phyloP scores from a whole-genome alignment of 805 yeast species.

The Ogataea paradorogensis region DNA sequence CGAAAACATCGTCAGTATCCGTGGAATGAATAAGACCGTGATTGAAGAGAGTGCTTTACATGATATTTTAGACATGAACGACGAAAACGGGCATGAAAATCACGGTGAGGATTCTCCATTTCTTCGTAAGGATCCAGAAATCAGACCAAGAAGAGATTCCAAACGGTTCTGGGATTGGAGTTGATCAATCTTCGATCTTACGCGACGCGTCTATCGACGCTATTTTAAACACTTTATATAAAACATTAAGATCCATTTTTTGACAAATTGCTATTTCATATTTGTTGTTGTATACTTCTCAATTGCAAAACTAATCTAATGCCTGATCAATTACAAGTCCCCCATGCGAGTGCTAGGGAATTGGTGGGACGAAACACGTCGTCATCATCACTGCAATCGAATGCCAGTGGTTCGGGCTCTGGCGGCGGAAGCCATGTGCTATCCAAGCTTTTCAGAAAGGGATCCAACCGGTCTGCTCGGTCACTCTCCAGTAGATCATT shows the following conservation, averaged over 20 bases:
- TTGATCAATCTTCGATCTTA: background rate
- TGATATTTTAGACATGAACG: constrained; percentile 16
- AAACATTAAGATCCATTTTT: background rate
- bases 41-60: constrained; percentile 60
- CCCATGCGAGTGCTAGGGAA: background rate
- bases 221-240: background rate
- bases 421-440: constrained; percentile 16
- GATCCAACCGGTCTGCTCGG: constrained; percentile 10
- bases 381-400: constrained; percentile 17
- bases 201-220: constrained; percentile 2
- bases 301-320: background rate
- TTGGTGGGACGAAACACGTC: constrained; percentile 13
- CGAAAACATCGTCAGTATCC: constrained; percentile 78
- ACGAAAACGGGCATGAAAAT: constrained; percentile 16
- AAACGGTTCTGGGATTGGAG: constrained; percentile 27
- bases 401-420: constrained; percentile 6
- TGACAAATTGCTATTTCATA: background rate
- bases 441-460: constrained; percentile 16
- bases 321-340: constrained; percentile 1
- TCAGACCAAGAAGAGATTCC: constrained; percentile 20
- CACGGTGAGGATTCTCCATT: constrained; percentile 9
- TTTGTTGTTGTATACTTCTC: background rate
- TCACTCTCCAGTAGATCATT: constrained; percentile 7
- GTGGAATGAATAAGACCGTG: constrained; percentile 83
- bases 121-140: constrained; percentile 3